Percentiles rank a stretch among this genome's conserved stretches.
Conservation (phyloP, 1,139 yeast species). For the Lodderomyces beijingensis region DNA sequence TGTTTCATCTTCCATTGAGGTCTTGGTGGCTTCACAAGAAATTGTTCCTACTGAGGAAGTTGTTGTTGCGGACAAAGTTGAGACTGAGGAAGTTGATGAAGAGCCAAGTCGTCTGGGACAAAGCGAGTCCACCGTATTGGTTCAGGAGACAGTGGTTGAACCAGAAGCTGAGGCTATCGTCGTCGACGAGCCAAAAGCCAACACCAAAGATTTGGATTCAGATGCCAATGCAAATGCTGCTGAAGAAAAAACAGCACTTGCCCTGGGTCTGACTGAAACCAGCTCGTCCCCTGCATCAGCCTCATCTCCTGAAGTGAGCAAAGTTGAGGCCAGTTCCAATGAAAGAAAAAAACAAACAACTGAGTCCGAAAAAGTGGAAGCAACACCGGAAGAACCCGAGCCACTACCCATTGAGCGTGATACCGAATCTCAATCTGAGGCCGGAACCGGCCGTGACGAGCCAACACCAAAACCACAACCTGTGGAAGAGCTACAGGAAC, state of each 20-base stretch:
- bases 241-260: too few species aligned
- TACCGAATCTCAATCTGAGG: too few species aligned
- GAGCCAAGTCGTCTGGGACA: too few species aligned
- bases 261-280: too few species aligned
- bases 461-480: constrained; percentile 2
- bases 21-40: constrained; percentile 1
- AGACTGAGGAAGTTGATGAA: not conserved
- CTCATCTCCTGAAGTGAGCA: too few species aligned
- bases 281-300: constrained; percentile 1
- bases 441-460: constrained; percentile 5
- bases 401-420: constrained; percentile 4
- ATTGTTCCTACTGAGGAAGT: not conserved
- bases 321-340: not conserved
- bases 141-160: too few species aligned
- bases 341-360: too few species aligned
- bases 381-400: constrained; percentile 3
- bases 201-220: not conserved
- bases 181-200: not conserved
- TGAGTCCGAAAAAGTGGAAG: not conserved
- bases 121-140: not conserved
- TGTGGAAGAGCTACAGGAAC: constrained; percentile 2
- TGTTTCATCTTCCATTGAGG: not conserved
- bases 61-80: not conserved
- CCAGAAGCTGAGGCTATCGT: too few species aligned
- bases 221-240: too few species aligned